Conservation (phyloP, 371 early-diverging fungal genomes). For the Apophysomyces elegans region DNA sequence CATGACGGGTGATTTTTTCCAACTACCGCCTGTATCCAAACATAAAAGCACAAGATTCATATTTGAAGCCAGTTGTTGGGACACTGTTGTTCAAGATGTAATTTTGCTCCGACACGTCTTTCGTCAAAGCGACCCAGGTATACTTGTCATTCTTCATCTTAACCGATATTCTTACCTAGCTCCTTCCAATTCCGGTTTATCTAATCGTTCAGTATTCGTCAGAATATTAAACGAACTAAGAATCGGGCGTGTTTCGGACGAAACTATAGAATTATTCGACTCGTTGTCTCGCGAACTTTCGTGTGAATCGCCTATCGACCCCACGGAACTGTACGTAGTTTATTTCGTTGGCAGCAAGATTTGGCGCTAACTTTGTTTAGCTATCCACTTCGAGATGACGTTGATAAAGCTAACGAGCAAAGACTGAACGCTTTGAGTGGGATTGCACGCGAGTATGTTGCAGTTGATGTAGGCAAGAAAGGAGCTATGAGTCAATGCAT, state of each 20-base stretch:
- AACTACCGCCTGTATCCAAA: slow-evolving; percentile 84
- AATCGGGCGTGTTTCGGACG: slow-evolving; percentile 57
- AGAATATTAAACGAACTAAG: slow-evolving; percentile 71
- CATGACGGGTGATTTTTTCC: slow-evolving; percentile 90
- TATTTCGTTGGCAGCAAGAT: slow-evolving; percentile 9
- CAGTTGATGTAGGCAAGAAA: slow-evolving; percentile 44
- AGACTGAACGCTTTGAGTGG: slow-evolving; percentile 60
- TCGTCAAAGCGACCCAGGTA: slow-evolving; percentile 58
- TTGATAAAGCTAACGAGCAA: slow-evolving; percentile 68
- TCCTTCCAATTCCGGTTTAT: slow-evolving; percentile 15
- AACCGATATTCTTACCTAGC: slow-evolving; percentile 18
- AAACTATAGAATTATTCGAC: slow-evolving; percentile 48
- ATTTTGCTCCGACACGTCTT: slow-evolving; percentile 58
- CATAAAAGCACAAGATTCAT: slow-evolving; percentile 54
- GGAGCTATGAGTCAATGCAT: slow-evolving; percentile 51
- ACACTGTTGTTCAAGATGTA: slow-evolving; percentile 44
- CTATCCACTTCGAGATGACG: slow-evolving; percentile 68
- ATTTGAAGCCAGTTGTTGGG: slow-evolving; percentile 81
- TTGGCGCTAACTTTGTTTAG: slow-evolving; percentile 16
- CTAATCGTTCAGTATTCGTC: slow-evolving; percentile 45
- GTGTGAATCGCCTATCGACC: slow-evolving; percentile 61
- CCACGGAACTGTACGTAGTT: slow-evolving; percentile 76
- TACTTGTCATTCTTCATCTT: neutral
- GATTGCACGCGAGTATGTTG: slow-evolving; percentile 30
- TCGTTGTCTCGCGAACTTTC: slow-evolving; percentile 54